Evolutionary conservation across 2,329 filamentous ascomycete species (phyloP), one percentile per base, ranked within the genome.

Genomic region (Acrocalymma vagum): DNA sequence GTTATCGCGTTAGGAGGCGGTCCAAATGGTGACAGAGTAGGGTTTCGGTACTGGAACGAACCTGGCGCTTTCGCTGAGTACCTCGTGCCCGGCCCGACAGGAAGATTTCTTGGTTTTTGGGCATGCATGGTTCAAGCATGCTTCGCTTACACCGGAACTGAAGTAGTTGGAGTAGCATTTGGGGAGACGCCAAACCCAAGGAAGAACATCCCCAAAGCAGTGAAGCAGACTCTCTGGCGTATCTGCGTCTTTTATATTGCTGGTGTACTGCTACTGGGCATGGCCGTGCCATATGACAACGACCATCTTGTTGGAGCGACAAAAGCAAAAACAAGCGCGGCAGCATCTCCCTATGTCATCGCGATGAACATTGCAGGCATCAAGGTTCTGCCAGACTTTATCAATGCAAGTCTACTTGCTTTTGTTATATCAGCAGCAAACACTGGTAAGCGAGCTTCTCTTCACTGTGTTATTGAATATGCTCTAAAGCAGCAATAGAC

Each of bases 391-490:
- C 82, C 83, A 3, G 78, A 77, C 5, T 78, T 88, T 31, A 83
- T 87, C 72, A 87, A 87, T 58, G 82, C 77, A n/a, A 78, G 85
- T 28, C 82, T 86, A 53, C 75, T 83, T 29, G 77, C 83, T 22
- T 75, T 79, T 6, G 81, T 83, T 16, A 71, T 83, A 31, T 77
- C 72, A n/a, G 79, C 83, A 34, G 81, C 78, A 36, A 82, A 82
- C 59, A 81, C 78, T 3, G 54, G 52, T 48, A 6, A 37, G 35
- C 40, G 18, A 7, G 14, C 23, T 29, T 9, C 32, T 18, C n/a
- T 16, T 14, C 11, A 26, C 4, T 14, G 34, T 18, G 28, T 9
- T 9, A 35, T 16, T 30, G n/a, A n/a, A n/a, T n/a, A n/a, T n/a
- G n/a, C n/a, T n/a, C n/a, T n/a, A n/a, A n/a, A n/a, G n/a, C n/a